A percentile compares a stretch with the other conserved stretches of the same genome.
Evolutionary conservation across 2,329 filamentous ascomycete genomes (phyloP).

Genomic region (Colletotrichum higginsianum): DNA sequence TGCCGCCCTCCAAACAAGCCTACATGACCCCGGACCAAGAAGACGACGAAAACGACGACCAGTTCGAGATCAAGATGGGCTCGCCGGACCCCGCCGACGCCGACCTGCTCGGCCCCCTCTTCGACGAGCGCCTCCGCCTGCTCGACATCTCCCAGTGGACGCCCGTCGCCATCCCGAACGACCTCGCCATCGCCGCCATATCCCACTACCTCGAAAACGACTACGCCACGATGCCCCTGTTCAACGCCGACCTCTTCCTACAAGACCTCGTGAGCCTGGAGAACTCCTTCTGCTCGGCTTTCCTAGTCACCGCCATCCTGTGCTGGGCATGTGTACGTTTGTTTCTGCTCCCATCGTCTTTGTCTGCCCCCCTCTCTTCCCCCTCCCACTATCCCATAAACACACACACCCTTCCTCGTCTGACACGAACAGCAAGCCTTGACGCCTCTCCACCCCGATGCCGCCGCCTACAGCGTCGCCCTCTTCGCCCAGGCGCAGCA

Average conservation of each 20-base stretch:
- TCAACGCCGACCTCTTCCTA: conserved; percentile 22
- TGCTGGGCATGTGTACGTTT: conserved; percentile 27
- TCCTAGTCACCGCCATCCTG: conserved; percentile 25
- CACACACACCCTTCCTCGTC: too few relatives aligned
- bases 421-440: conserved; percentile 19
- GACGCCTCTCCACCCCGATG: conserved; percentile 11
- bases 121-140: conserved; percentile 9
- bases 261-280: background rate
- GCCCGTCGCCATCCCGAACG: conserved; percentile 20
- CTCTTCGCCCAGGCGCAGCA: conserved; percentile 19
- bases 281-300: conserved; percentile 14
- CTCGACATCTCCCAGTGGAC: conserved; percentile 26
- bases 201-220: conserved; percentile 32
- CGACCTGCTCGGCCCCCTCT: background rate
- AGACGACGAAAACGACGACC: conserved; percentile 5
- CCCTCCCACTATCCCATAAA: too few relatives aligned
- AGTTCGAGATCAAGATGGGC: background rate
- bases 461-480: background rate
- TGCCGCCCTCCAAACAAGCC: background rate
- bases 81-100: background rate
- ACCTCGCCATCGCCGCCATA: conserved; percentile 8
- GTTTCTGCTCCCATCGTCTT: too few relatives aligned
- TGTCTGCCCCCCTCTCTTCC: too few relatives aligned
- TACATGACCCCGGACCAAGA: conserved; percentile 13
- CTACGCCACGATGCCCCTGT: conserved; percentile 27